phyloP scores from a whole-genome alignment of 352 stramenopile species.

The Pythium vanterpoolii region DNA sequence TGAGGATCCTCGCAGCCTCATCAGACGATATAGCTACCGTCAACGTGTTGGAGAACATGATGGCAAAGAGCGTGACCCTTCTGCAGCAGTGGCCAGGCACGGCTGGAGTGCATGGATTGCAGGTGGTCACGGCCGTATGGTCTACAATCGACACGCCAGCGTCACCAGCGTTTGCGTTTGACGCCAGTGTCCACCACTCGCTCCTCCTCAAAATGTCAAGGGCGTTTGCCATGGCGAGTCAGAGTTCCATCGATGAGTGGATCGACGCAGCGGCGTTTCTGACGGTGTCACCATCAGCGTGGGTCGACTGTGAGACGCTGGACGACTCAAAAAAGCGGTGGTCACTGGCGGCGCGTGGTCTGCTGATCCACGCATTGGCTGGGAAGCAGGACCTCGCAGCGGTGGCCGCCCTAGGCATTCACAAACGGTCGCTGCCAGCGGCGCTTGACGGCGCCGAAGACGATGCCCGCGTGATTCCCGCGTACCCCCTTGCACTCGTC shows the following conservation, averaged over 20 bases:
- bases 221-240: slow-evolving; percentile 17
- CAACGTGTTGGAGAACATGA: not conserved
- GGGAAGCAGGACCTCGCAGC: slow-evolving; percentile 60
- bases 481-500: slow-evolving; percentile 40
- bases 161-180: not conserved
- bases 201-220: slow-evolving; percentile 20
- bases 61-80: slow-evolving; percentile 7
- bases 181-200: slow-evolving; percentile 11
- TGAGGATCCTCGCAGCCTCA: not conserved
- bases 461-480: slow-evolving; percentile 39
- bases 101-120: slow-evolving; percentile 10
- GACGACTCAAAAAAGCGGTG: slow-evolving; percentile 37
- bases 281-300: slow-evolving; percentile 7
- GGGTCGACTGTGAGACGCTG: slow-evolving; percentile 25
- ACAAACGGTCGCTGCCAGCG: slow-evolving; percentile 38
- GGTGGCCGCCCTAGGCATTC: slow-evolving; percentile 41
- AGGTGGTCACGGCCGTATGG: slow-evolving; percentile 16
- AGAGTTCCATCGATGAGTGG: slow-evolving; percentile 14
- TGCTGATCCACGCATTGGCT: slow-evolving; percentile 54
- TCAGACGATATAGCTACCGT: not conserved
- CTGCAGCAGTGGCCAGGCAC: slow-evolving; percentile 18
- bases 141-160: not conserved
- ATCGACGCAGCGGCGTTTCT: slow-evolving; percentile 14
- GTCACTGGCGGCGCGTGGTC: slow-evolving; percentile 41
- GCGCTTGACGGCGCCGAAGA: slow-evolving; percentile 30